Evolutionary conservation across 164 flowering plant genomes (phyloP), one percentile per base, ranked within the genome.

Genomic region (Vitis rupestris): DNA sequence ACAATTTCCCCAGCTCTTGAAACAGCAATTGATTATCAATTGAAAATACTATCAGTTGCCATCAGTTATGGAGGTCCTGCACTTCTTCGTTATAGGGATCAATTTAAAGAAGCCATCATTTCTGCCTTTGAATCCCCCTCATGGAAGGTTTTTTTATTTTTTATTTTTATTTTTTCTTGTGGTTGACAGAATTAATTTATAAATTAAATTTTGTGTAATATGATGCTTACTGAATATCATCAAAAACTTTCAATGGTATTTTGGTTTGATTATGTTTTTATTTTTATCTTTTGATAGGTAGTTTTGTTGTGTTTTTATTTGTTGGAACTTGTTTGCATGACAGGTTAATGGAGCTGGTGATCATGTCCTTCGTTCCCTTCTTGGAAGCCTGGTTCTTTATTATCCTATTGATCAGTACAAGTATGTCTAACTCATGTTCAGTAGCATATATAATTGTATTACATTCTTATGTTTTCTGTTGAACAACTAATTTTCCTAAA

Each of bases 321-420:
- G 19, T 61, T 57, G 67, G 63, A 29, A 15, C 9, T 54, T 61
- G 56, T 6, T 44, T 10, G 50, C 48, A 31, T 77, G 53, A 58
- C 71, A 95, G 99, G 97, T 96, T 66, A 96, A 91, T 81, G 91
- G 90, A 71, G 99, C 92, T 75, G 97, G 91, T 75, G 98, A 91
- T 80, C 91, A 90, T 76, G 81, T 96, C 76, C 93, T 96, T 29
- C 89, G 98, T 2, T 87, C 97, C 51, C 94, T 96, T 59, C 92
- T 96, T 68, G 99, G 97, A 74, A 91, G 97, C 76, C 70, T 93
- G 81, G 70, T 90, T 65, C 89, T 85, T 53, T 96, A 93, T 76
- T 96, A 93, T 79, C 99, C 99, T 51, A 66, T 90, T 57, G 96
- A 90, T 68, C 98, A 93, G 76, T 93, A 93, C 83, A 93, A 76